Base-by-base conservation (phyloP, 2,329 filamentous ascomycete species). In the Xylaria digitata region DNA sequence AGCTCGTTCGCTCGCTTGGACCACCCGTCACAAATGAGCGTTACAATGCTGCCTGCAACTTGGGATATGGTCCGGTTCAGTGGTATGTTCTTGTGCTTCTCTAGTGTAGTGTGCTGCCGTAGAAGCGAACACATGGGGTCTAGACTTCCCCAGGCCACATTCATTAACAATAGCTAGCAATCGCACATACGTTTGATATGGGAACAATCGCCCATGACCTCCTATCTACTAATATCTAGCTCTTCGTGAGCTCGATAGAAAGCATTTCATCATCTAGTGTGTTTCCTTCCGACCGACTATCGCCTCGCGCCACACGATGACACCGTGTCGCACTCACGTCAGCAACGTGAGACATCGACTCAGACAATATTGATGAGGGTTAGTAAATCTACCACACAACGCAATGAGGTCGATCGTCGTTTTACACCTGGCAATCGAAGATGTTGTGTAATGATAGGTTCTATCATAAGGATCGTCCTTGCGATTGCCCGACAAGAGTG, bases 21-120 rank as follows among this genome's bases (percentile, higher is more conserved):
- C 50, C 54, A 37, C 54, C 58, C 55, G 48, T 63, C 63, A 60
- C 61, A 56, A 26, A 55, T 45, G 45, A 69, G 58, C 65, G 70
- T 70, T 70, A 30, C 65, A 71, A 54, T 70, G 67, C 70, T 43
- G 63, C 61, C 66, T 68, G 63, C 64, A 56, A 58, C 63, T 58
- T 30, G 9, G 26, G 32, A 61, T 60, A 52, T 48, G 61, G 50
- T 40, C 54, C 42, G 59, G 45, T 66, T 58, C 45, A 21, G 30
- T 48, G 23, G 26, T 26, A 26, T 26, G 26, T 26, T 40, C 34
- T 13, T 9, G 34, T 37, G 34, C 34, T 13, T 13, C 34, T 37
- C 34, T 13, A 37, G 34, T 37, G 11, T 26, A 26, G 26, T 26
- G 26, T 23, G 30, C 42, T 37, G 52, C 50, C 45, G 42, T 32